Conservation (phyloP, 352 stramenopile species). For the Globisporangium nagaii region DNA sequence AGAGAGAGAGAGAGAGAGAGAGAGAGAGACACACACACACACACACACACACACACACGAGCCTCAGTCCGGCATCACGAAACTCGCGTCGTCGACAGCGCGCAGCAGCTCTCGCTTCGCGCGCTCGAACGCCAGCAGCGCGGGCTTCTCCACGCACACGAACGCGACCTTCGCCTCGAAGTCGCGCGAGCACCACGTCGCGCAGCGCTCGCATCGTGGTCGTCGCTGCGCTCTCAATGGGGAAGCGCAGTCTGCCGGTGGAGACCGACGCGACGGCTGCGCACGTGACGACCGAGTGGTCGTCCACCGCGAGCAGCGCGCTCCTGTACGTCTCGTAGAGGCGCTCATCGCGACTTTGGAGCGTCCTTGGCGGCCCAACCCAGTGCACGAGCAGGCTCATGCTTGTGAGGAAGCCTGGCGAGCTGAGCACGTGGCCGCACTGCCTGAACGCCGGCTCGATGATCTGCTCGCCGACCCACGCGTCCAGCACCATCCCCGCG, state of each 20-base stretch:
- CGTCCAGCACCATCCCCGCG: constrained; percentile 25
- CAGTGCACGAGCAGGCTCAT: constrained; percentile 57
- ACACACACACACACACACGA: neutral
- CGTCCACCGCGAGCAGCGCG: constrained; percentile 25
- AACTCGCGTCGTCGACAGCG: neutral
- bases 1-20: no score
- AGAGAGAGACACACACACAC: neutral
- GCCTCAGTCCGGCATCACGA: neutral
- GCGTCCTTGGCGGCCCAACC: constrained; percentile 20
- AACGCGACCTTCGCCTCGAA: constrained; percentile 44
- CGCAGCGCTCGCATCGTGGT: constrained; percentile 35
- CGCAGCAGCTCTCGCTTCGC: neutral
- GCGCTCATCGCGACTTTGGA: constrained; percentile 1
- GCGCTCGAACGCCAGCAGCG: constrained; percentile 27
- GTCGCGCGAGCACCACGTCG: constrained; percentile 28
- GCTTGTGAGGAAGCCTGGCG: constrained; percentile 33
- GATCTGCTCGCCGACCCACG: constrained; percentile 3
- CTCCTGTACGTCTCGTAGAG: constrained; percentile 57
- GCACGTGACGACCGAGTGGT: constrained; percentile 23
- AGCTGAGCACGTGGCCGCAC: constrained; percentile 24
- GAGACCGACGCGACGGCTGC: constrained; percentile 53
- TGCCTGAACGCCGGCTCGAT: neutral
- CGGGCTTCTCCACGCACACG: constrained; percentile 42
- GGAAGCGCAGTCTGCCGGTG: constrained; percentile 32
- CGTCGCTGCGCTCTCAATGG: constrained; percentile 23